Conservation (phyloP, 805 yeast species). For the Yarrowia deformans region DNA sequence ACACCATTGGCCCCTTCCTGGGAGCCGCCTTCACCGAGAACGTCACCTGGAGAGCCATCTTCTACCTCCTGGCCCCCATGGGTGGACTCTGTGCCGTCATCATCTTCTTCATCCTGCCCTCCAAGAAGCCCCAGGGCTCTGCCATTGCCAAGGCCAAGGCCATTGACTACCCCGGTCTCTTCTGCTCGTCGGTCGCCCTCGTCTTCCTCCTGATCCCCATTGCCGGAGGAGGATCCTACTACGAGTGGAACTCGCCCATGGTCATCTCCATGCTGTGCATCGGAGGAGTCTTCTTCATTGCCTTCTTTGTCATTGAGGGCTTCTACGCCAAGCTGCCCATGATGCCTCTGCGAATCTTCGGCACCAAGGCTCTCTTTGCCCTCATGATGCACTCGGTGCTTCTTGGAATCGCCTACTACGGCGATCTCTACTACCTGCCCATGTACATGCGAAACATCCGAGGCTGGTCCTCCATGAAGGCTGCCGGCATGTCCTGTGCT, state of each 20-base stretch:
- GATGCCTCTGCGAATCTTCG: constrained; percentile 60
- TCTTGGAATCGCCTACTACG: constrained; percentile 58
- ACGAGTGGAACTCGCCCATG: constrained; percentile 60
- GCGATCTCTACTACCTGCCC: constrained; percentile 58
- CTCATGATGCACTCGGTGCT: constrained; percentile 54
- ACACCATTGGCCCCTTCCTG: constrained; percentile 62
- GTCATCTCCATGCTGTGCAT: constrained; percentile 54
- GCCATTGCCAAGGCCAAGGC: constrained; percentile 53
- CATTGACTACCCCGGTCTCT: constrained; percentile 61
- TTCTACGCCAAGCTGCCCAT: constrained; percentile 60
- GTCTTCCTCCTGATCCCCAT: constrained; percentile 62
- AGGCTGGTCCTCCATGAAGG: constrained; percentile 52
- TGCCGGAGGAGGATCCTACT: constrained; percentile 67
- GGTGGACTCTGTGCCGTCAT: constrained; percentile 48
- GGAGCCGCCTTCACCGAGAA: constrained; percentile 58
- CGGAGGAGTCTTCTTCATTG: constrained; percentile 54
- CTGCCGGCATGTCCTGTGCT: constrained; percentile 55
- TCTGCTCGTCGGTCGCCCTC: constrained; percentile 57
- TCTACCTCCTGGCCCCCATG: constrained; percentile 57
- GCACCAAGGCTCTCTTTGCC: constrained; percentile 50
- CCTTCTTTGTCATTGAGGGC: constrained; percentile 60
- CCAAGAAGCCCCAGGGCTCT: constrained; percentile 53
- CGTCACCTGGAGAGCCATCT: constrained; percentile 61
- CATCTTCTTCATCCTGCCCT: constrained; percentile 46
- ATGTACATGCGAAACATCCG: constrained; percentile 58